These are phyloP conservation scores for Salix suchowensis DNA, from an alignment of 345 rosid species.

Conservation along the genomic window DNA sequence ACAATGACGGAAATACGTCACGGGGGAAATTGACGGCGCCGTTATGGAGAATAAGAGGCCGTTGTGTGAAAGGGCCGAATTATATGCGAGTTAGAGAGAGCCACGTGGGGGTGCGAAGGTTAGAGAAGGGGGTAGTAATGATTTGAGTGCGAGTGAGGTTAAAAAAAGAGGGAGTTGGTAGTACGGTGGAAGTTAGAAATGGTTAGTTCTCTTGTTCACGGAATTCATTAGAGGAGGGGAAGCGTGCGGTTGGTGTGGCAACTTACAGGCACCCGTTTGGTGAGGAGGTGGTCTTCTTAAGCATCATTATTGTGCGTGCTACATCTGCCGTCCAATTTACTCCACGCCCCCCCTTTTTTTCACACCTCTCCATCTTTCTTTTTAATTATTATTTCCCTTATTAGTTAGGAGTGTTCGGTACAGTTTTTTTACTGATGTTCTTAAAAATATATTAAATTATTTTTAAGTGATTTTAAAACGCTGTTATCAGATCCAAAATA, in stretches of 20 bases:
- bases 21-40: slow-evolving; percentile 84
- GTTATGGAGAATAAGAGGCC: slow-evolving; percentile 35
- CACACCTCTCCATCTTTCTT: too few relatives aligned
- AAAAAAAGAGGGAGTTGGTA: background rate
- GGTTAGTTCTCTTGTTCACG: background rate
- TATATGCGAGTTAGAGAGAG: slow-evolving; percentile 6
- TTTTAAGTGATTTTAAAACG: too few relatives aligned
- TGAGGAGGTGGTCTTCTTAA: background rate
- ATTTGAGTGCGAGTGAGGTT: slow-evolving; percentile 4
- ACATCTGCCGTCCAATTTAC: too few relatives aligned
- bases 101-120: slow-evolving; percentile 26
- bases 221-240: background rate
- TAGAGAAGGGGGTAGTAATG: slow-evolving; percentile 13
- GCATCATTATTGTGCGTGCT: background rate
- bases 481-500: too few relatives aligned
- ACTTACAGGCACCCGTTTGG: background rate
- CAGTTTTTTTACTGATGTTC: too few relatives aligned
- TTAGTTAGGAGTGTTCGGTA: too few relatives aligned
- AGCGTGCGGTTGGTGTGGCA: slow-evolving; percentile 1
- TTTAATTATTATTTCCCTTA: too few relatives aligned
- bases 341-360: too few relatives aligned
- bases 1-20: slow-evolving; percentile 55
- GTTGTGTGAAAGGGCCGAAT: slow-evolving; percentile 18
- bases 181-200: slow-evolving; percentile 5
- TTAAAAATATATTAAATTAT: too few relatives aligned